phyloP scores from a whole-genome alignment of 2,329 filamentous ascomycete species.

The Leptodontidium sp. region DNA sequence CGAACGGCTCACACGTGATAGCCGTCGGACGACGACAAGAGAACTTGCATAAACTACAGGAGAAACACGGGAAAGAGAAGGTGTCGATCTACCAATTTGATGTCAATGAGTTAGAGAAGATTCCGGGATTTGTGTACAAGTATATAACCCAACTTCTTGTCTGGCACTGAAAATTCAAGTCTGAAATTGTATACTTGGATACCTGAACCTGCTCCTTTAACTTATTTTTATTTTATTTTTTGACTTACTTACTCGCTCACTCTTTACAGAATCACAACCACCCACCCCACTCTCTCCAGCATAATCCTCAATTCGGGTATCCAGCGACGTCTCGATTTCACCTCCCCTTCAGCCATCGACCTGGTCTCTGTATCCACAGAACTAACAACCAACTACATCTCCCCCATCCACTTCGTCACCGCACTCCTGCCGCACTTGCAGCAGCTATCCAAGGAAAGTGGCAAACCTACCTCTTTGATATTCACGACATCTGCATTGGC shows the following conservation, averaged over 20 bases:
- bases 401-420: slow-evolving; percentile 49
- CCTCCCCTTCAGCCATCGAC: no score
- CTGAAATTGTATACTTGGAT: no score
- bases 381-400: no score
- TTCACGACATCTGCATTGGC: slow-evolving; percentile 38
- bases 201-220: no score
- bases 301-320: slow-evolving; percentile 52
- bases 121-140: background rate
- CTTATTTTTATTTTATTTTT: no score
- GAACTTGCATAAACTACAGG: background rate
- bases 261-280: background rate
- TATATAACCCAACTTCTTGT: background rate
- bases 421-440: slow-evolving; percentile 48
- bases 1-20: no score
- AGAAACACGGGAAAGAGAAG: slow-evolving; percentile 5
- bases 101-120: background rate
- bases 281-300: slow-evolving; percentile 58
- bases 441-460: background rate
- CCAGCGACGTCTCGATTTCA: no score
- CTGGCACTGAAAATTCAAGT: no score
- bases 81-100: background rate
- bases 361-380: no score
- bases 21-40: background rate
- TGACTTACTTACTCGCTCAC: slow-evolving; percentile 47
- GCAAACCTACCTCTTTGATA: slow-evolving; percentile 28